Evolutionary conservation across 2,329 filamentous ascomycete genomes (phyloP), one percentile per base, ranked within the genome.

Genomic region (Trichoderma atrobrunneum): DNA sequence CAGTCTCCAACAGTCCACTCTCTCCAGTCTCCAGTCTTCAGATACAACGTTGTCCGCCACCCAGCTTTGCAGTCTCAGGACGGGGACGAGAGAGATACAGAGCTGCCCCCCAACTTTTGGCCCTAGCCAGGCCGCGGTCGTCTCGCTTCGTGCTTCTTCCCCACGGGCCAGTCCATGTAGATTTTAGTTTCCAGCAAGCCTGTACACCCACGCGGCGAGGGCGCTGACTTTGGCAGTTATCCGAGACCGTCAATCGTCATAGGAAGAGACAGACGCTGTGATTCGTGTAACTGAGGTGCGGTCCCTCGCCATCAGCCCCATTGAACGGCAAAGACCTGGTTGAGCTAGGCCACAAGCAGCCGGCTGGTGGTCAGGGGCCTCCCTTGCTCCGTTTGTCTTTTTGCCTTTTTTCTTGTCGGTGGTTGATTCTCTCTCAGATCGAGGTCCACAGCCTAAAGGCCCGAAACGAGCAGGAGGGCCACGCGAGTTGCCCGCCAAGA

Each of bases 11-110:
- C 39, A 69, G 39, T 61, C 39, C 66, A 57, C 32, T 59, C 66
- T 39, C 32, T 59, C 32, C 32, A 59, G 51, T 24, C 65, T 56
- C 28, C 43, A 57, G 32, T 60, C 54, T 60, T 36, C 56, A 54
- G 43, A 28, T 61, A 57, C 66, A 69, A 69, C 66, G 56, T 61
- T 69, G 56, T 60, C 66, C 63, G 63, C 63, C 66, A 70, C 67
- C 66, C 39, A n/a, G 66, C 21, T n/a, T 30, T 62, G 57, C 21
- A 7, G 57, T 62, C 61, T 70, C 67, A 43, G 30, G 57, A 61
- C 24, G 66, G 57, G 36, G 54, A 18, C 16, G 36, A 39, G 43
- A 43, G 30, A 61, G 36, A 43, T 3, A 43, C 39, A 43, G 30
- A 61, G 56, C 57, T 69, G 21, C 26, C 67, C 56, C 67, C 56